Base-by-base conservation (phyloP, 345 rosid species). In the Cochlearia excelsa region DNA sequence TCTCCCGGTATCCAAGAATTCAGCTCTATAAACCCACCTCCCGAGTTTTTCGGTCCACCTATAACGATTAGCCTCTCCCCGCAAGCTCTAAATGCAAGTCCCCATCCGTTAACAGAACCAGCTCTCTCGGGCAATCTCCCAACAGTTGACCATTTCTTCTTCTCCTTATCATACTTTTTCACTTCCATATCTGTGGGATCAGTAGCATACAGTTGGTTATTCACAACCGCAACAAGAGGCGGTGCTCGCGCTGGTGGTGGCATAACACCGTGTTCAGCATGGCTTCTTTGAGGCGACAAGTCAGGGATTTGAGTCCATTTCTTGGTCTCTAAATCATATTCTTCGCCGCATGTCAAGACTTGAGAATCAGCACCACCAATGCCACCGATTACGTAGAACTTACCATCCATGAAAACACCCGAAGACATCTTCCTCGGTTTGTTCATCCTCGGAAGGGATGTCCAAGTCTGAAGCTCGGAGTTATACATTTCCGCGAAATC, bases 381-480 rank as follows among this genome's bases (percentile, higher is more conserved):
- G 7, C 98, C 98, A 3, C 98, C 93, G 2, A 92, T 75, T 68
- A 16, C 23, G 23, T 16, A 16, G 23, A 16, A 16, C 23, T 88
- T 84, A n/a, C 84, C 84, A 7, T 88, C 94, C 93, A 92, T 84
- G 60, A 88, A 83, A 3, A 86, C 82, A 6, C 81, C 97, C 1
- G 93, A 83, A 61, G 83, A 84, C 87, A 79, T 76, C 77, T 78
- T 84, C 73, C 98, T 77, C 0, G 95, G 80, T 30, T 68, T 78
- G 43, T 75, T 69, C 95, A 88, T 84, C 66, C 73, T 75, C 0
- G 93, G 88, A 46, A 92, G 67, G 9, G 64, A 27, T 41, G 26
- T 62, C 96, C 95, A 88, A n/a, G 55, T 67, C n/a, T 76, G 78
- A 0, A 77, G 75, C 52, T 76, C 82, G 0, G 83, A 86, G 78